phyloP scores from a whole-genome alignment of 257 asterid genomes.

The Solanum sparsipilum region DNA sequence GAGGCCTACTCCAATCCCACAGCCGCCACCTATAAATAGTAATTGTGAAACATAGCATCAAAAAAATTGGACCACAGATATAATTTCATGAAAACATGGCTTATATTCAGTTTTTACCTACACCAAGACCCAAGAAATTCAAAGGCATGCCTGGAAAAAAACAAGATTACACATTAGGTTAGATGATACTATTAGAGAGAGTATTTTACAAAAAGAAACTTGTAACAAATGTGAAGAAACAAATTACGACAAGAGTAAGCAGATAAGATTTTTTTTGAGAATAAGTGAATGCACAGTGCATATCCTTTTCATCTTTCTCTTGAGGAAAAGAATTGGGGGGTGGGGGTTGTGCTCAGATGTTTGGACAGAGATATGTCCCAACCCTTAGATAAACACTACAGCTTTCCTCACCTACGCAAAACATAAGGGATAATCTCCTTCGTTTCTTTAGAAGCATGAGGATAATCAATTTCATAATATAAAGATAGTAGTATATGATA shows the following conservation, averaged over 20 bases:
- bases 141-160: constrained; percentile 55
- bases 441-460: not conserved
- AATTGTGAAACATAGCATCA: not conserved
- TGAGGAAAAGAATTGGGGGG: not conserved
- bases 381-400: not conserved
- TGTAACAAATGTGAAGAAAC: not conserved
- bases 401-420: not conserved
- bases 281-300: not conserved
- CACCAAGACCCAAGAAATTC: constrained; percentile 77
- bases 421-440: not conserved
- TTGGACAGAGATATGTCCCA: not conserved
- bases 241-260: not conserved
- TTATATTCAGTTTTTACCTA: constrained; percentile 35
- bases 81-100: not conserved
- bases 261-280: not conserved
- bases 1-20: constrained; percentile 85
- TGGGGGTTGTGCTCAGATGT: not conserved
- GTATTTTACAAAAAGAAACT: not conserved
- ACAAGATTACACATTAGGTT: not conserved
- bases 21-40: constrained; percentile 69
- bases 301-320: not conserved
- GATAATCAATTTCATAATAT: not conserved
- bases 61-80: not conserved
- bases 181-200: not conserved
- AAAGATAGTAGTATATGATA: not conserved